Base-by-base conservation (phyloP, 331 rosid species). In the Stylosanthes scabra region DNA sequence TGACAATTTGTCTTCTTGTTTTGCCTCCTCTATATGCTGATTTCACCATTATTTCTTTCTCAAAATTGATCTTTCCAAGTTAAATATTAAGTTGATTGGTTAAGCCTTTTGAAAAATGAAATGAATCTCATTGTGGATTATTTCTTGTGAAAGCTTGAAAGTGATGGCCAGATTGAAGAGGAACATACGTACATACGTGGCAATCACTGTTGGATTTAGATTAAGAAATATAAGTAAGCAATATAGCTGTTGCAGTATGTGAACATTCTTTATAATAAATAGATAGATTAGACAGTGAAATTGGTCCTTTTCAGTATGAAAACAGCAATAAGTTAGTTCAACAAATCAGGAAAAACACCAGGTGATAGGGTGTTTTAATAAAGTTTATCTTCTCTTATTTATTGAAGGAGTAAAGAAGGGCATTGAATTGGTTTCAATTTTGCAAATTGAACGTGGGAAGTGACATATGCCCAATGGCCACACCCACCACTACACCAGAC, bases 261-360 rank as follows among this genome's bases (percentile, higher is more conserved):
- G 50, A 13, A 15, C 40, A 40, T 51, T 46, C 60, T 29, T 42
- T 20, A 20, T 20, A 20, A 20, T 20, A 20, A 20, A 20, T 20
- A 20, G 25, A 4, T 46, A 40, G 12, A 6, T 8, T 52, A 40
- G 14, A 31, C 15, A 49, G 10, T 40, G 54, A 11, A 8, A 41
- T 63, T 16, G 37, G 47, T 79, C 71, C 0, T 45, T 81, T 64
- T 70, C 74, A 28, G 52, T 57, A 64, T 40, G 62, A 40, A 75
- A 70, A 34, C 5, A 7, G 46, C 31, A 28, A n/a, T 4, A 13
- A 13, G 59, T 37, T 56, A 46, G 70, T 72, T 72, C 34, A 62
- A 68, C 69, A 68, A 68, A 68, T 56, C 13, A 70, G 31, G 15
- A 73, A 68, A 68, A 68, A 54, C 5, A 74, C 27, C 41, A 69